Base-by-base conservation (phyloP, 768 basidiomycete species). In the Termitomyces sp. region DNA sequence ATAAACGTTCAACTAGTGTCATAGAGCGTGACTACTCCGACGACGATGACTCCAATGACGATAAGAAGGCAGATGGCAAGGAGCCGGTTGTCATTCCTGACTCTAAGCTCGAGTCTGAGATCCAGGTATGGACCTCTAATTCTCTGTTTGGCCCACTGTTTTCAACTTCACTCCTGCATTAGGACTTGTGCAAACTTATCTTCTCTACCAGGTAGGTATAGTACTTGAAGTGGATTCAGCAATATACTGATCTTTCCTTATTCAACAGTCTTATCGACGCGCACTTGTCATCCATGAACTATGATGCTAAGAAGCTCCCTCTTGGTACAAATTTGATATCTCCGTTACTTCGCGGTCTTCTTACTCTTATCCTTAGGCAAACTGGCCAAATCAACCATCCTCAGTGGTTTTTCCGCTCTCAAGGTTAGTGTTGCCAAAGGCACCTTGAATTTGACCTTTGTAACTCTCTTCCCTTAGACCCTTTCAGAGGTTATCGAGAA, bases 281-380 rank as follows among this genome's bases (percentile, higher is more conserved):
- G 0, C 75, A 77, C 43, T 68, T 86, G 64, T 80, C 81, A 16
- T 80, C 82, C 5, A 84, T 86, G 82, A 85, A 86, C 60, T 86
- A 86, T 59, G 85, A 86, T 64, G 85, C 84, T 4, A 79, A 80
- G 63, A 86, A 86, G 63, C 75, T 86, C 24, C 85, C 85, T 16
- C 77, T 86, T 18, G 85, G 84, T 77, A 66, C 45, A 61, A 46
- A 13, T 10, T n/a, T 52, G 5, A 2, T 27, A 4, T 40, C 3
- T 50, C 13, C 16, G 20, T 34, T 27, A 20, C 51, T 49, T 6
- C 16, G n/a, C n/a, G 46, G 8, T 62, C 16, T 50, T n/a, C 37
- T 60, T 13, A 62, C 40, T 26, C 16, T 9, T 5, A 12, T 18
- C 9, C 3, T 46, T 14, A 82, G 82, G 82, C 6, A 86, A 87